Conservation (phyloP, 176 grass and related monocot species). For the Saccharum spontaneum region DNA sequence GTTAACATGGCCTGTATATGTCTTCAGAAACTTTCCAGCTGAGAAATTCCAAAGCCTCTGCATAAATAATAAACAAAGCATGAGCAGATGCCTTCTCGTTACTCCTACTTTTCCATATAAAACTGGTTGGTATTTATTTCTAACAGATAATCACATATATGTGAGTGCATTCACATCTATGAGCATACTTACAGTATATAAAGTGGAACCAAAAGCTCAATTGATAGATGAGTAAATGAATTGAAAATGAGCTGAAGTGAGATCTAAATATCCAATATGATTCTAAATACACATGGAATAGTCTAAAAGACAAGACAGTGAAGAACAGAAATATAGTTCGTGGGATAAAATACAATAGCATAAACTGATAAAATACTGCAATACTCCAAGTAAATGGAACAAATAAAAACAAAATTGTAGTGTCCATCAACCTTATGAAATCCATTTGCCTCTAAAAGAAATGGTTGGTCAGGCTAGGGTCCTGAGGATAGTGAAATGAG, state of each 20-base stretch:
- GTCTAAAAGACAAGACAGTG: too few species aligned
- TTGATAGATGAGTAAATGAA: neutral
- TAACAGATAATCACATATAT: neutral
- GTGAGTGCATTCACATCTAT: neutral
- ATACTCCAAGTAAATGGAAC: constrained; percentile 2
- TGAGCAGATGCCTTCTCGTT: constrained; percentile 10
- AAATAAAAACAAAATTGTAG: neutral
- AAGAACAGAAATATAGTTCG: too few species aligned
- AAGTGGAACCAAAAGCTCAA: neutral
- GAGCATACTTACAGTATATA: neutral
- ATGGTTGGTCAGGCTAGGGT: neutral
- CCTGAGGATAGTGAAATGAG: neutral
- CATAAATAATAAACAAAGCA: constrained; percentile 33
- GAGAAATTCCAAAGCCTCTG: constrained; percentile 95
- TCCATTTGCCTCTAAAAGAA: neutral
- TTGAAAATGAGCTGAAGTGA: constrained; percentile 5
- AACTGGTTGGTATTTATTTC: neutral
- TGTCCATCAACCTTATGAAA: neutral
- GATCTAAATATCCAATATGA: neutral
- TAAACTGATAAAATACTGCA: neutral
- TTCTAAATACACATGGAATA: too few species aligned
- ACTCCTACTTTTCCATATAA: constrained; percentile 3
- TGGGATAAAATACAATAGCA: neutral
- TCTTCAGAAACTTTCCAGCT: constrained; percentile 88
- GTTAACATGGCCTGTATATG: constrained; percentile 86